Evolutionary conservation across 164 flowering plant genomes (phyloP), one percentile per base, ranked within the genome.

Genomic region (Berberis vulgaris): DNA sequence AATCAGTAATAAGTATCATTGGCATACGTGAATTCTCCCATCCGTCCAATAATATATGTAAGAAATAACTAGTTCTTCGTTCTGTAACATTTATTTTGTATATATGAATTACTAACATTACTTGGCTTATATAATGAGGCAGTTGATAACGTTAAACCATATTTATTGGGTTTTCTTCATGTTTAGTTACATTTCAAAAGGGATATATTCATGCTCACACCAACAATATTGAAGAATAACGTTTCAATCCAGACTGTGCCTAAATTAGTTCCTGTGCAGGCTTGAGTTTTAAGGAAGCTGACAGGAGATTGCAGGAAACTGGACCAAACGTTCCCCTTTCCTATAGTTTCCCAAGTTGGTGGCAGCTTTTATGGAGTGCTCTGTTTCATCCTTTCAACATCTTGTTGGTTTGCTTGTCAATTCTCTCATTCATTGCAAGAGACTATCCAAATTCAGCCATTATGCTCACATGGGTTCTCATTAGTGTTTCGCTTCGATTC

Each of bases 321-420:
- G 95, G 91, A n/a, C 95, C 89, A 72, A 88, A 88, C 74, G 73
- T 74, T 62, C 82, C 86, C 58, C 63, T 79, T 60, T 79, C 78
- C 57, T 72, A 81, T 68, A 59, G 68, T 59, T 83, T 81, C 66
- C 87, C 84, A 66, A 78, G 82, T 46, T 88, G 91, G 95, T 86
- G 91, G 95, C 83, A 82, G 64, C 79, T 88, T 72, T 77, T 88
- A 6, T 79, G 91, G 87, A 80, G 61, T 76, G 95, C 95, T 46
- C 76, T 82, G 59, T 84, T 88, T 68, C 95, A 88, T 68, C 91
- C 95, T 50, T 86, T 88, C 69, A 84, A 86, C 54, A 79, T 88
- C 66, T 84, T 88, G 71, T 67, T 88, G 66, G 77, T 88, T 52
- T 80, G 83, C 63, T 74, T 88, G 68, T 74, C 95, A 43, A 77